A percentile compares a stretch with the other conserved stretches of the same genome.
phyloP scores from a whole-genome alignment of 306 rosid species.

The Prinsepia uniflora region DNA sequence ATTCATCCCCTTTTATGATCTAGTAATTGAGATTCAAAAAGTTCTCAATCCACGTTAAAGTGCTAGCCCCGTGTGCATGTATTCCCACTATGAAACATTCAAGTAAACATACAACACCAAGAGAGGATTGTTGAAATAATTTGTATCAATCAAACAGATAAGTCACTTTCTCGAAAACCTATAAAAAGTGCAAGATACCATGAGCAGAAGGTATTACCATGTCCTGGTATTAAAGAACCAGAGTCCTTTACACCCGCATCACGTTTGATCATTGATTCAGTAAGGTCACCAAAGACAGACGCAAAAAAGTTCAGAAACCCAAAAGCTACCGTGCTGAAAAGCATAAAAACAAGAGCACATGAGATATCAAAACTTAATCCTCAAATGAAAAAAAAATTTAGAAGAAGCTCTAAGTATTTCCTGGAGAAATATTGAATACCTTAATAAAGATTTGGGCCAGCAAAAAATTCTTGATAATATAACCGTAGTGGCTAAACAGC shows the following conservation, averaged over 20 bases:
- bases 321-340: slow-evolving; percentile 66
- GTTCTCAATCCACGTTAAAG: not conserved
- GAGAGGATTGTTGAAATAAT: slow-evolving; percentile 4
- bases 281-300: slow-evolving; percentile 90
- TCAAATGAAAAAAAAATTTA: not conserved
- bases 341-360: slow-evolving; percentile 7
- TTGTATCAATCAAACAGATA: not conserved
- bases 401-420: not conserved
- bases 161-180: not conserved
- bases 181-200: slow-evolving; percentile 7
- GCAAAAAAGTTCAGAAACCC: slow-evolving; percentile 82
- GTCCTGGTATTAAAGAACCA: slow-evolving; percentile 95
- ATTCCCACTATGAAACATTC: not conserved
- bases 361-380: not conserved
- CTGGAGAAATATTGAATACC: slow-evolving; percentile 44
- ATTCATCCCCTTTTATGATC: not conserved
- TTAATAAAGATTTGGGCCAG: slow-evolving; percentile 76
- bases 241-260: slow-evolving; percentile 99
- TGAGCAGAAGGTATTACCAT: slow-evolving; percentile 52
- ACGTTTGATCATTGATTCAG: slow-evolving; percentile 97
- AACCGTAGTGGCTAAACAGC: slow-evolving; percentile 76
- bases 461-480: slow-evolving; percentile 57
- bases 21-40: not conserved
- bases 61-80: not conserved
- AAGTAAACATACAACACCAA: not conserved